phyloP scores from a whole-genome alignment of 192 early-diverging fungal genomes.

The Paraglomus brasilianum region DNA sequence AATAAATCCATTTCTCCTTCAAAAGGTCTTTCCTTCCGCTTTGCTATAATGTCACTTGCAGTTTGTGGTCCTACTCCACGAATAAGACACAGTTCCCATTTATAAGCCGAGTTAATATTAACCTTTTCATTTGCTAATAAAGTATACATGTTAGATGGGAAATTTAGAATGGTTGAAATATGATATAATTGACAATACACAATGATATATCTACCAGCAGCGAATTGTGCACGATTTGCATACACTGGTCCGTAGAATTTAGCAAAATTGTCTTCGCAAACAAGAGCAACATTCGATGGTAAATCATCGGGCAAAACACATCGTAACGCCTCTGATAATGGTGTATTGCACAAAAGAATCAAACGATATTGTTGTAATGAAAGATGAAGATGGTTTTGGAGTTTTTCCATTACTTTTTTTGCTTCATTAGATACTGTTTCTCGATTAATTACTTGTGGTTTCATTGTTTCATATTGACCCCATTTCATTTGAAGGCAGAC shows the following conservation, averaged over 20 bases:
- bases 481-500: constrained; percentile 8
- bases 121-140: too few relatives aligned
- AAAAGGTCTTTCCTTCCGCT: too few relatives aligned
- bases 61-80: too few relatives aligned
- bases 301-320: background rate
- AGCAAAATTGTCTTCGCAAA: background rate
- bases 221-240: background rate
- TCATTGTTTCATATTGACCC: background rate
- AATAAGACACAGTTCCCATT: too few relatives aligned
- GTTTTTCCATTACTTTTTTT: background rate
- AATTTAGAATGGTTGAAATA: too few relatives aligned
- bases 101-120: too few relatives aligned
- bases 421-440: background rate
- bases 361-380: too few relatives aligned
- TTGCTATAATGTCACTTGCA: too few relatives aligned
- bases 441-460: background rate
- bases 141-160: too few relatives aligned
- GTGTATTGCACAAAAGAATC: background rate
- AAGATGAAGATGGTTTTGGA: too few relatives aligned
- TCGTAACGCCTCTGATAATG: background rate
- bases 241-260: background rate
- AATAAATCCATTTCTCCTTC: too few relatives aligned
- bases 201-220: background rate
- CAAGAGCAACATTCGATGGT: background rate
- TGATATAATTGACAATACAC: too few relatives aligned